Percentiles rank a stretch among this genome's conserved stretches.
Evolutionary conservation across 2,329 filamentous ascomycete species (phyloP).

Genomic region (Trichoderma koningiopsis): DNA sequence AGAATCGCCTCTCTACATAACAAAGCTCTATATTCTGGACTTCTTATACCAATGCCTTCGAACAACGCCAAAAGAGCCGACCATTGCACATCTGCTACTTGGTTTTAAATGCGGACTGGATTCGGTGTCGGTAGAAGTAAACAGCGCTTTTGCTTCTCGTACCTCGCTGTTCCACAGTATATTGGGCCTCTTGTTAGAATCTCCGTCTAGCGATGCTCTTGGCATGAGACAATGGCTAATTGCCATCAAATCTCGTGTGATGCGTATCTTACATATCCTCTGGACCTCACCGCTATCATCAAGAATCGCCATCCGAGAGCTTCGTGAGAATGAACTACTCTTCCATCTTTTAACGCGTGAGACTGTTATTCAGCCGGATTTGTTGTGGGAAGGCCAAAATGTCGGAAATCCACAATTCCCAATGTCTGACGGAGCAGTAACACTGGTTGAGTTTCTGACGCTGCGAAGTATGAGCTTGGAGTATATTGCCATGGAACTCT

Average conservation of each 20-base stretch:
- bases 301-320: conserved; percentile 71
- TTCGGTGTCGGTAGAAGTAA: conserved; percentile 66
- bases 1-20: conserved; percentile 71
- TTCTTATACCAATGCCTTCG: conserved; percentile 81
- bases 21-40: conserved; percentile 82
- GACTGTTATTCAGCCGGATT: conserved; percentile 66
- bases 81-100: conserved; percentile 85
- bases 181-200: conserved; percentile 68
- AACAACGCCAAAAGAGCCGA: conserved; percentile 74
- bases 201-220: conserved; percentile 64
- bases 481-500: conserved; percentile 84
- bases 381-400: conserved; percentile 72
- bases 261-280: conserved; percentile 76
- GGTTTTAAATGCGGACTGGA: conserved; percentile 80
- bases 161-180: conserved; percentile 84
- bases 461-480: conserved; percentile 78
- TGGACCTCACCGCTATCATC: conserved; percentile 84
- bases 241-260: conserved; percentile 66
- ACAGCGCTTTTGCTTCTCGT: conserved; percentile 69
- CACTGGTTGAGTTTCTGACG: conserved; percentile 76
- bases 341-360: conserved; percentile 75
- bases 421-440: conserved; percentile 64
- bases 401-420: conserved; percentile 68
- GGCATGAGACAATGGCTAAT: conserved; percentile 69
- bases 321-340: conserved; percentile 79